phyloP scores from a whole-genome alignment of 495 filamentous ascomycete species.

The Aspergillus wentii region DNA sequence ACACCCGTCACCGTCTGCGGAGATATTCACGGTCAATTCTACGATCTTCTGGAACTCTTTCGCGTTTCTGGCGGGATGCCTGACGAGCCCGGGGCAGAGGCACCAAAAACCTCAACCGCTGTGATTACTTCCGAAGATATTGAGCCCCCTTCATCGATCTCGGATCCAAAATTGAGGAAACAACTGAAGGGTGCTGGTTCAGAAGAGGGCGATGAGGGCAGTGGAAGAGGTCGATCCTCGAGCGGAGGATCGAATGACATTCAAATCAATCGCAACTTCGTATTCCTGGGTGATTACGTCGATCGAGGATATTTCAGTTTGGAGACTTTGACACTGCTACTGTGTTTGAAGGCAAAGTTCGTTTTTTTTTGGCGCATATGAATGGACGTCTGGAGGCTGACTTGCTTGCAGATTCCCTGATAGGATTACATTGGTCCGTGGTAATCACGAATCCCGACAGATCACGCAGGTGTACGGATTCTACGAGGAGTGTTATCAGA shows the following conservation, averaged over 20 bases:
- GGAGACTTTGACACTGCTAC: constrained; percentile 90
- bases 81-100: constrained; percentile 61
- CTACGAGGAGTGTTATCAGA: constrained; percentile 96
- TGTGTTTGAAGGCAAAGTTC: constrained; percentile 96
- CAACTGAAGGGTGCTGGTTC: constrained; percentile 55
- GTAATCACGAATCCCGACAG: constrained; percentile 95
- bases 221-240: constrained; percentile 27
- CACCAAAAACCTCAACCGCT: constrained; percentile 56
- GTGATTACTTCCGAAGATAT: constrained; percentile 81
- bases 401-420: constrained; percentile 71
- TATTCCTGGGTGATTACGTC: constrained; percentile 96
- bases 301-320: constrained; percentile 97
- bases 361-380: constrained; percentile 24
- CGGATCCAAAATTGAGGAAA: constrained; percentile 74
- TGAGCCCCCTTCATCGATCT: constrained; percentile 80
- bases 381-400: no score
- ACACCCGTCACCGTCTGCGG: constrained; percentile 98
- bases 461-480: constrained; percentile 98
- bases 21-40: constrained; percentile 98
- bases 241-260: constrained; percentile 38
- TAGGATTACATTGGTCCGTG: constrained; percentile 88
- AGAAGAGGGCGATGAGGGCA: constrained; percentile 11
- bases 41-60: constrained; percentile 95
- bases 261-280: constrained; percentile 68
- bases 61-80: constrained; percentile 95